Percentiles rank a stretch among this genome's conserved stretches.
Evolutionary conservation across 306 rosid species (phyloP).

Genomic region (Spatholobus suberectus): DNA sequence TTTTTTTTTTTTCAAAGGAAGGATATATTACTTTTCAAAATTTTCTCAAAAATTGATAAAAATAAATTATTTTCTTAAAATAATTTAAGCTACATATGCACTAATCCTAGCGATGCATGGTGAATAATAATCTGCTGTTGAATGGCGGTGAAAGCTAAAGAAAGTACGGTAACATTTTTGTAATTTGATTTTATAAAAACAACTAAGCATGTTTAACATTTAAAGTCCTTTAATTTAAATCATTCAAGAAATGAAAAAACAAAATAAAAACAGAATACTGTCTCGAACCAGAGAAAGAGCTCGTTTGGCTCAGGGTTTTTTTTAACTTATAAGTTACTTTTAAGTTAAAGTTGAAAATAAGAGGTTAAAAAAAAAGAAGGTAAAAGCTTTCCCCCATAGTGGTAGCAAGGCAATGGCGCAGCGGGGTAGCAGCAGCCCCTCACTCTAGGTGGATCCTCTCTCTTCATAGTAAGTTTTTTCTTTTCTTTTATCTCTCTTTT

Average conservation of each 20-base stretch:
- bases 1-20: neutral
- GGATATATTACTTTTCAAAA: neutral
- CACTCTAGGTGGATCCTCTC: too few species aligned
- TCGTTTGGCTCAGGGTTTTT: too few species aligned
- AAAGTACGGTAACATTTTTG: neutral
- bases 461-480: too few species aligned
- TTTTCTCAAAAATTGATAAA: neutral
- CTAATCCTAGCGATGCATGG: neutral
- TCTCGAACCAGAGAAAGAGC: neutral
- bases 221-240: too few species aligned
- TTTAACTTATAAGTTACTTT: too few species aligned
- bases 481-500: too few species aligned
- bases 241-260: neutral
- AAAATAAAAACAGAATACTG: neutral
- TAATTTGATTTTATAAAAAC: neutral
- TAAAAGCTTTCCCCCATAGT: too few species aligned
- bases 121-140: neutral
- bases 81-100: neutral
- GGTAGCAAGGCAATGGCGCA: too few species aligned
- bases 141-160: neutral
- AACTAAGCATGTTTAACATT: neutral
- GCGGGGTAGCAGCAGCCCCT: too few species aligned
- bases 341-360: too few species aligned
- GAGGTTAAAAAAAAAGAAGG: too few species aligned
- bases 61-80: neutral